Conservation (phyloP, 192 early-diverging fungal genomes). For the Borealophlyctis nickersoniae region DNA sequence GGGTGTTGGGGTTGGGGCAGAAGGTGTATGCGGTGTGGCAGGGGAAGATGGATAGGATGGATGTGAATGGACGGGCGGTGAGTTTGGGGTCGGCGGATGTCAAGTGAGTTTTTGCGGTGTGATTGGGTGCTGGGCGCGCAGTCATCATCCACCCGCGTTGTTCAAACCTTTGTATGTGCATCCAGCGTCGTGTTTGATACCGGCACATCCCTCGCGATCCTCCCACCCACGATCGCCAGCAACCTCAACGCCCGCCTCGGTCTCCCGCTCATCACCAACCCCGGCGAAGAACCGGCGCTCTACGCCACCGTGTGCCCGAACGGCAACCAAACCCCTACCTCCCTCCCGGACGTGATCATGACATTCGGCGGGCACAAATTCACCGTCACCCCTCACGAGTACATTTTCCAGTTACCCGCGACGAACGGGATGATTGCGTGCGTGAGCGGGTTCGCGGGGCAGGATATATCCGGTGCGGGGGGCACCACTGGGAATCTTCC, state of each 20-base stretch:
- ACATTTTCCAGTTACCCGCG: slow-evolving; percentile 22
- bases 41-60: neutral
- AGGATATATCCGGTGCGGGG: slow-evolving; percentile 11
- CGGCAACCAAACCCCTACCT: slow-evolving; percentile 11
- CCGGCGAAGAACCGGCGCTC: slow-evolving; percentile 9
- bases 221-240: slow-evolving; percentile 15
- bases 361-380: slow-evolving; percentile 6
- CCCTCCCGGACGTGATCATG: slow-evolving; percentile 12
- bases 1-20: neutral
- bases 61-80: neutral
- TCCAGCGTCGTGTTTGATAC: slow-evolving; percentile 35
- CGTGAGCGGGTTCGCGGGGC: slow-evolving; percentile 25
- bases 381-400: slow-evolving; percentile 17
- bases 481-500: neutral
- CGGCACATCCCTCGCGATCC: slow-evolving; percentile 32
- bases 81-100: no score
- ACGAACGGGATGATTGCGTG: slow-evolving; percentile 13
- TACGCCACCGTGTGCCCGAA: slow-evolving; percentile 16
- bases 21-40: slow-evolving; percentile 2
- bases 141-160: no score
- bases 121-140: no score
- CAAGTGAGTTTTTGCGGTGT: no score
- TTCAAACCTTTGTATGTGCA: no score
- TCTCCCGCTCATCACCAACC: slow-evolving; percentile 7
- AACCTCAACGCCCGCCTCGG: slow-evolving; percentile 14